These are phyloP conservation scores for Colletotrichum destructivum DNA, from an alignment of 2,329 filamentous ascomycete species.

Conservation along the genomic window DNA sequence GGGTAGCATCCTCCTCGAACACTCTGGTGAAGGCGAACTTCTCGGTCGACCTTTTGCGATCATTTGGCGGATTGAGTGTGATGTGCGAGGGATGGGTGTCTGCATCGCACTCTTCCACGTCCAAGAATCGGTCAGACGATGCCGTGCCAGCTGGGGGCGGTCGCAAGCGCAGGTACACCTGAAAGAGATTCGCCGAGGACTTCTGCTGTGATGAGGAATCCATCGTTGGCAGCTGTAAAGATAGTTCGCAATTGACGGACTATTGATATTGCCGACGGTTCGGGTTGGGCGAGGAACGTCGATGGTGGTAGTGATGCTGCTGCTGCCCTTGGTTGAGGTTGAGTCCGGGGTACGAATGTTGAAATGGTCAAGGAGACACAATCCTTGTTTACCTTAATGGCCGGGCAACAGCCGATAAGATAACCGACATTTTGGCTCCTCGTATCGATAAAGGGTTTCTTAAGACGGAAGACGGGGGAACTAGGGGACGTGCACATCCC, in stretches of 20 bases:
- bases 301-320: conserved; percentile 15
- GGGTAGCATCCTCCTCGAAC: conserved; percentile 88
- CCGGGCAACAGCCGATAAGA: conserved; percentile 40
- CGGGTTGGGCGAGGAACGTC: conserved; percentile 6
- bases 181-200: conserved; percentile 75
- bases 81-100: conserved; percentile 75
- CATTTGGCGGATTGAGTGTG: conserved; percentile 84
- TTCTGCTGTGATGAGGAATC: conserved; percentile 39
- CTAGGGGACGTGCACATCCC: conserved; percentile 12
- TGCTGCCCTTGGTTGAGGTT: conserved; percentile 17
- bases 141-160: conserved; percentile 69
- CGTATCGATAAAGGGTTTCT: not conserved
- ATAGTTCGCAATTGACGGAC: too few species aligned
- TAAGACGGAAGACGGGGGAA: not conserved
- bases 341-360: not conserved
- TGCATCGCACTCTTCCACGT: conserved; percentile 75
- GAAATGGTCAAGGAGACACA: conserved; percentile 8
- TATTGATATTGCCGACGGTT: not conserved
- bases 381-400: conserved; percentile 40
- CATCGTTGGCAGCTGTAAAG: conserved; percentile 17
- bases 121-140: conserved; percentile 79
- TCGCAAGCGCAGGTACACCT: conserved; percentile 90
- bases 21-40: conserved; percentile 95
- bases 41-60: conserved; percentile 90
- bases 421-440: not conserved